These are phyloP conservation scores for Cladosporium sp. DNA, from an alignment of 2,329 filamentous ascomycete genomes.

Conservation along the genomic window DNA sequence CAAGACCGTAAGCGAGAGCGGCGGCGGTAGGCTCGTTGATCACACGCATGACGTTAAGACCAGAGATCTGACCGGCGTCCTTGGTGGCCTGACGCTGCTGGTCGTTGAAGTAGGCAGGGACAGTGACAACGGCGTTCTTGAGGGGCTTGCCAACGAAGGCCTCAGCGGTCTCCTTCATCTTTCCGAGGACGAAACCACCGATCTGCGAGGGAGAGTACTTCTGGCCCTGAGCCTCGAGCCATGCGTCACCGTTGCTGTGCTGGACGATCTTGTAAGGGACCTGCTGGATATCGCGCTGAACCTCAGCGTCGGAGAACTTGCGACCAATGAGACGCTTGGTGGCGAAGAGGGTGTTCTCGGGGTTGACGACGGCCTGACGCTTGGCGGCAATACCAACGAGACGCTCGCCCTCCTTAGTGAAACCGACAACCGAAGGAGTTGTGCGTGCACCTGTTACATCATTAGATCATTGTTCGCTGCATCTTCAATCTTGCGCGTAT, in stretches of 20 bases:
- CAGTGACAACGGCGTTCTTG: conserved; percentile 95
- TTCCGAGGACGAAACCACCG: conserved; percentile 90
- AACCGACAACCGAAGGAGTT: conserved; percentile 91
- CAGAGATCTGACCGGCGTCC: conserved; percentile 93
- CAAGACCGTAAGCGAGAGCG: conserved; percentile 90
- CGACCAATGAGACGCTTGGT: conserved; percentile 98
- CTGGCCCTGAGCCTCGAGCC: conserved; percentile 88
- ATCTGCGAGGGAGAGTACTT: conserved; percentile 99
- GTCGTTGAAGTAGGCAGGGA: conserved; percentile 98
- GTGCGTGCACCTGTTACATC: conserved; percentile 67
- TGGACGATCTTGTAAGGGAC: conserved; percentile 98
- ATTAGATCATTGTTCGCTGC: conserved; percentile 6
- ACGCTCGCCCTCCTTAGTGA: conserved; percentile 91
- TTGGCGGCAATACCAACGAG: conserved; percentile 96
- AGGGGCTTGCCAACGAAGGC: conserved; percentile 82
- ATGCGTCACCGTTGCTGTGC: conserved; percentile 93
- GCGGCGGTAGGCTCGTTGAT: conserved; percentile 97
- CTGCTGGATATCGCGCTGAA: conserved; percentile 95
- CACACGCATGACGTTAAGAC: conserved; percentile 93
- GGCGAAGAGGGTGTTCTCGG: conserved; percentile 96
- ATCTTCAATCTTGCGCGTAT: background rate
- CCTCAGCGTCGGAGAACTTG: conserved; percentile 90
- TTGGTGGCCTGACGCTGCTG: conserved; percentile 97
- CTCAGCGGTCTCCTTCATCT: conserved; percentile 99
- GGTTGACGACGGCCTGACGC: conserved; percentile 97